These are phyloP conservation scores for Pulveroboletus sp. DNA, from an alignment of 768 basidiomycete genomes.

Conservation along the genomic window DNA sequence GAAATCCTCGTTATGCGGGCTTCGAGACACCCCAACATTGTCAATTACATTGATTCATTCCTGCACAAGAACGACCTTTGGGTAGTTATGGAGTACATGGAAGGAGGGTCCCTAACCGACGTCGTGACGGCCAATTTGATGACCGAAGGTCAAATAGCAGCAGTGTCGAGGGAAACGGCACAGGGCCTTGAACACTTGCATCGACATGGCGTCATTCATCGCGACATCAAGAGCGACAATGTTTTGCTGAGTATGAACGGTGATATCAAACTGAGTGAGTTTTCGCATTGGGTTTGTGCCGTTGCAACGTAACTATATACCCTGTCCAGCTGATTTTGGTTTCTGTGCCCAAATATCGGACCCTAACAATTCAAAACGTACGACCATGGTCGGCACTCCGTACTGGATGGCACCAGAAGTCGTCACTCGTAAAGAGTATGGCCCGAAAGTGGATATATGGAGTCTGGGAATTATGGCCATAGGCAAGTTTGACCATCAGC, in stretches of 20 bases:
- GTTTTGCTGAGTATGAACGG: conserved; percentile 88
- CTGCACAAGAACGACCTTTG: conserved; percentile 96
- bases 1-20: conserved; percentile 99
- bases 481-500: conserved; percentile 43
- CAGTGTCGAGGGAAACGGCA: conserved; percentile 87
- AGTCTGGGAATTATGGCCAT: conserved; percentile 95
- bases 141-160: conserved; percentile 98
- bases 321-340: conserved; percentile 83
- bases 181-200: conserved; percentile 95
- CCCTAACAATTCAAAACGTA: conserved; percentile 83
- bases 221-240: conserved; percentile 99
- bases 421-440: conserved; percentile 95
- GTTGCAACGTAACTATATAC: not conserved
- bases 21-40: conserved; percentile 95
- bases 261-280: conserved; percentile 97
- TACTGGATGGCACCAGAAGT: conserved; percentile 99
- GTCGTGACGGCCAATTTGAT: conserved; percentile 87
- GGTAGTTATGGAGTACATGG: conserved; percentile 99
- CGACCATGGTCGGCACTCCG: conserved; percentile 97
- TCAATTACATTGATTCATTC: conserved; percentile 99
- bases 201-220: conserved; percentile 94
- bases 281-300: not conserved
- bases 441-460: conserved; percentile 98
- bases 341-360: conserved; percentile 97
- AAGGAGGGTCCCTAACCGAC: conserved; percentile 90